Base-by-base conservation (phyloP, 1,284 basidiomycete genomes). In the Cerrena zonata region DNA sequence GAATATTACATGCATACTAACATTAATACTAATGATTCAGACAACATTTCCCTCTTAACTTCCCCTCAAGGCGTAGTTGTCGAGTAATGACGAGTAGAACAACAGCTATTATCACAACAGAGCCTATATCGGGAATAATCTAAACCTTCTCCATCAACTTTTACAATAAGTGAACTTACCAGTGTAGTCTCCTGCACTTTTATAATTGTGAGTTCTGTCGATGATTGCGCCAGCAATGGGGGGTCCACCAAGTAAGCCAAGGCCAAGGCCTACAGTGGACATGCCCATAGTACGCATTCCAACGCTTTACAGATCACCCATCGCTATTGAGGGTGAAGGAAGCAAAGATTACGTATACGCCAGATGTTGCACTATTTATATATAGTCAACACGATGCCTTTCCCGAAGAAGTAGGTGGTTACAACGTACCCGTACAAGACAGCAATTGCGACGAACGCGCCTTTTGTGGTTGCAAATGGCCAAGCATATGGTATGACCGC, bases 171-270 rank as follows among this genome's bases (percentile, higher is more conserved):
- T 22, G 12, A 11, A 45, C 64, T 26, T 43, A 78, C 81, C 82
- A 56, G 83, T 81, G 59, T 82, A 84, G 49, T 75, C 70, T 1
- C 82, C 83, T n/a, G 83, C 80, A 5, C 60, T 70, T 22, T 70
- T 65, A 57, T 73, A 82, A 2, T 69, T 68, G 12, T 69, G 72
- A 2, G 74, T 74, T 0, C 69, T 63, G 5, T 59, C 59, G 51
- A 73, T 72, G 53, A 84, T 81, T 1, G 76, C 77, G 21, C 80
- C 80, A 7, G 78, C 79, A 53, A 82, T 79, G 0, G 80, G 80
- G 19, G 78, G 78, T 1, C 82, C 80, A 4, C 68, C 70, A 1
- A 81, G 59, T 1, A 77, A 71, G 22, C 74, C 77, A 10, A 76
- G 24, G 5, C 74, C 69, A 12, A 75, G 57, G 47, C 83, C 66